Evolutionary conservation across 1,284 basidiomycete genomes (phyloP).

Genomic region (Naganishia liquefaciens): DNA sequence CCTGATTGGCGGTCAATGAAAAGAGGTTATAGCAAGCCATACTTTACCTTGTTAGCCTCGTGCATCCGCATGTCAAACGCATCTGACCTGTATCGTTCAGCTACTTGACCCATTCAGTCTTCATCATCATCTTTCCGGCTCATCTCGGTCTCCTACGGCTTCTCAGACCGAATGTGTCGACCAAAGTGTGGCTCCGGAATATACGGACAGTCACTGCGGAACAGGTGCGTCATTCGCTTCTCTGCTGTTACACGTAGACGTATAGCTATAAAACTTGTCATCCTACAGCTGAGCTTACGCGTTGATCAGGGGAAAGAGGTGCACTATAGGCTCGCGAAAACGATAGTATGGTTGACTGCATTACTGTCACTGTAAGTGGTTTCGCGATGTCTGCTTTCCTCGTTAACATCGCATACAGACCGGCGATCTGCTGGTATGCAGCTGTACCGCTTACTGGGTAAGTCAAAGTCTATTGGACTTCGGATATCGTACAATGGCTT

Average conservation of each 20-base stretch:
- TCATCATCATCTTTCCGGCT: conserved; percentile 50
- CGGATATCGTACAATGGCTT: not conserved
- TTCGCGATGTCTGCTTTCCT: not conserved
- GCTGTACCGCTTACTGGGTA: conserved; percentile 41
- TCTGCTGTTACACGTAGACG: not conserved
- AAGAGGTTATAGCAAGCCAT: conserved; percentile 49
- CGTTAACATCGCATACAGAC: conserved; percentile 10
- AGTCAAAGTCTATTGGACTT: conserved; percentile 6
- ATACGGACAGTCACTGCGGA: conserved; percentile 24
- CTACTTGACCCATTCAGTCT: conserved; percentile 53
- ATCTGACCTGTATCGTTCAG: conserved; percentile 1
- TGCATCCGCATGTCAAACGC: not conserved
- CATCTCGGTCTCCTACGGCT: conserved; percentile 55
- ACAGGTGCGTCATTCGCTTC: conserved; percentile 20
- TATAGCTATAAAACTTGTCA: not conserved
- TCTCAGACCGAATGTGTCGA: conserved; percentile 21
- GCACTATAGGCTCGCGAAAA: conserved; percentile 10
- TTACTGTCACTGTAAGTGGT: conserved; percentile 31
- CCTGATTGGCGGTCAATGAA: conserved; percentile 34
- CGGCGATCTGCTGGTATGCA: conserved; percentile 34
- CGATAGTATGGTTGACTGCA: conserved; percentile 30
- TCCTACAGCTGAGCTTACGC: conserved; percentile 6
- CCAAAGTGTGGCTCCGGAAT: conserved; percentile 57
- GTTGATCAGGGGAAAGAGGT: conserved; percentile 14
- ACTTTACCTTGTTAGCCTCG: conserved; percentile 46